A percentile compares a stretch with the other conserved stretches of the same genome.
Conservation (phyloP, 257 asterid species). For the Nicotiana paniculata region DNA sequence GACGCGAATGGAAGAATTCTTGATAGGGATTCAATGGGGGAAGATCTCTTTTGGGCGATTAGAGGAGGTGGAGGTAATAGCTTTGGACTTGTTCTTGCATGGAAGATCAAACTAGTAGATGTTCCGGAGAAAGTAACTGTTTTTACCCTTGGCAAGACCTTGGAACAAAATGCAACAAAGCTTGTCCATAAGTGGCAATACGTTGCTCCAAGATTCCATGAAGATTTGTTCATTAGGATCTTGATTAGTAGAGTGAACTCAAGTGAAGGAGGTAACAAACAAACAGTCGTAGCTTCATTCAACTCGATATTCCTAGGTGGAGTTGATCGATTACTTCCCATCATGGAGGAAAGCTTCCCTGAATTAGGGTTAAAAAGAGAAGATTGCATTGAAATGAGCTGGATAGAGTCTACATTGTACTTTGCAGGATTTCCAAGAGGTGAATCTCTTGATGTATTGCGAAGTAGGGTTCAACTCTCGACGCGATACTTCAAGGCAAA, state of each 20-base stretch:
- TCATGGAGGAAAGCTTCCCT: not conserved
- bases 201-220: slow-evolving; percentile 4
- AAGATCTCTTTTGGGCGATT: slow-evolving; percentile 13
- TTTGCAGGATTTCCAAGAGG: slow-evolving; percentile 5
- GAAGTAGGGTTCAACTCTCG: not conserved
- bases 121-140: slow-evolving; percentile 10
- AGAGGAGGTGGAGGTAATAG: slow-evolving; percentile 15
- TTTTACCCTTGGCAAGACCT: not conserved
- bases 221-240: slow-evolving; percentile 11
- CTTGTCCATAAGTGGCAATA: slow-evolving; percentile 13
- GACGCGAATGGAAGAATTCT: slow-evolving; percentile 3
- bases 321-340: not conserved
- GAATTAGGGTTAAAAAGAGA: not conserved
- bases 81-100: slow-evolving; percentile 10
- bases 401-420: slow-evolving; percentile 8
- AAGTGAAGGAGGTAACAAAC: not conserved
- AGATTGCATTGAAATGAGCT: slow-evolving; percentile 9
- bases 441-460: not conserved
- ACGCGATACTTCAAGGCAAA: slow-evolving; percentile 6
- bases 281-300: not conserved
- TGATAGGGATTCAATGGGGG: slow-evolving; percentile 4
- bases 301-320: not conserved
- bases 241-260: not conserved
- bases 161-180: not conserved
- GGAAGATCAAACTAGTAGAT: slow-evolving; percentile 4